A percentile compares a stretch with the other conserved stretches of the same genome.
Evolutionary conservation across 2,329 filamentous ascomycete species (phyloP).

Genomic region (Magnaporthiopsis rhizophila): DNA sequence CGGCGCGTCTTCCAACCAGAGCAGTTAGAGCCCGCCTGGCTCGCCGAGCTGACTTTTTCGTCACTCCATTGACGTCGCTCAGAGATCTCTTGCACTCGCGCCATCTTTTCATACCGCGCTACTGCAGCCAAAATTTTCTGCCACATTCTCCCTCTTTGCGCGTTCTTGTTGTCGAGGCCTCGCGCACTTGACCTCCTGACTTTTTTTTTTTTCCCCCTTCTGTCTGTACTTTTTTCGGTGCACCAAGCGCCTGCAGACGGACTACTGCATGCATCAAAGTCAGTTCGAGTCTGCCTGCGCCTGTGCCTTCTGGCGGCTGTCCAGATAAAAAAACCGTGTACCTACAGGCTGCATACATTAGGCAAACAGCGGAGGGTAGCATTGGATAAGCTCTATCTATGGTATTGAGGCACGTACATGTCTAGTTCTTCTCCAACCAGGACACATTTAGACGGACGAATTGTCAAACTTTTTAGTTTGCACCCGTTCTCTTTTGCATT

Average conservation of each 20-base stretch:
- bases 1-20: neutral
- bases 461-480: neutral
- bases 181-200: neutral
- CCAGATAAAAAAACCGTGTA: too few relatives aligned
- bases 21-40: neutral
- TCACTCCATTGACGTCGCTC: neutral
- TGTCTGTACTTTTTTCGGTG: neutral
- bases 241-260: neutral
- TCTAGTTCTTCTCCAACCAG: neutral
- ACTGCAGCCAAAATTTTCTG: neutral
- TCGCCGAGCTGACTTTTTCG: neutral
- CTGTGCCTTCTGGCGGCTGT: neutral
- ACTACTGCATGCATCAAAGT: neutral
- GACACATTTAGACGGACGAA: neutral
- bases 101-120: neutral
- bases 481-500: neutral
- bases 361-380: neutral
- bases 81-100: neutral
- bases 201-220: neutral
- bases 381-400: neutral
- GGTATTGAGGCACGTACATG: neutral
- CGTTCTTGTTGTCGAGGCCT: neutral
- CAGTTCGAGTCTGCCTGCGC: neutral
- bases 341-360: neutral
- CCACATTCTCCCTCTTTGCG: neutral